phyloP scores from a whole-genome alignment of 2,329 filamentous ascomycete genomes.

The Hypoxylon sp. region DNA sequence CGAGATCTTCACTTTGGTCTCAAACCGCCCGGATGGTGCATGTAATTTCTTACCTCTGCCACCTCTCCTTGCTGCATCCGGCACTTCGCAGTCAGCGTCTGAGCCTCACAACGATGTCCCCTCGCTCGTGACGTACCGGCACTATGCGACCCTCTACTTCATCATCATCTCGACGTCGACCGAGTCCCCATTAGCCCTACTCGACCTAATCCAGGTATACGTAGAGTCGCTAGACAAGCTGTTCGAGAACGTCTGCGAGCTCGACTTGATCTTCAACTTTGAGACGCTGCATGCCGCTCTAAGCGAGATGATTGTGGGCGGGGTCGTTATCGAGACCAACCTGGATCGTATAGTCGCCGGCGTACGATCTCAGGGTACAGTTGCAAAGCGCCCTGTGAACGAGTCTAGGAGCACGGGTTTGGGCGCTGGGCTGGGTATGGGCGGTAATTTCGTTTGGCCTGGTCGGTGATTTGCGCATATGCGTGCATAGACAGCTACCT shows the following conservation, averaged over 20 bases:
- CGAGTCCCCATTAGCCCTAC: conserved; percentile 93
- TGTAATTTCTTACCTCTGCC: conserved; percentile 96
- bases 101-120: conserved; percentile 88
- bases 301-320: conserved; percentile 94
- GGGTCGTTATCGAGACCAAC: conserved; percentile 93
- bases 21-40: conserved; percentile 89
- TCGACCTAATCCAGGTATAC: conserved; percentile 98
- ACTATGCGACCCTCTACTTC: conserved; percentile 98
- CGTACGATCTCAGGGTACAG: conserved; percentile 81
- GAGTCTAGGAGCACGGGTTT: conserved; percentile 68
- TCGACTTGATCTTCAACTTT: conserved; percentile 99
- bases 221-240: conserved; percentile 94
- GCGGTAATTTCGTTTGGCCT: conserved; percentile 71
- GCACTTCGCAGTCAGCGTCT: conserved; percentile 74
- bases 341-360: conserved; percentile 90
- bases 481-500: conserved; percentile 1
- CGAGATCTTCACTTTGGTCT: conserved; percentile 96
- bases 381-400: conserved; percentile 84
- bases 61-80: conserved; percentile 73
- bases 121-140: conserved; percentile 95
- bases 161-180: conserved; percentile 98
- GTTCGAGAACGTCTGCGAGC: conserved; percentile 98
- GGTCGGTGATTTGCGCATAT: conserved; percentile 44
- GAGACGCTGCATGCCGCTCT: conserved; percentile 94
- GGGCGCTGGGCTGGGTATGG: conserved; percentile 68